A percentile compares a stretch with the other conserved stretches of the same genome.
Evolutionary conservation across 2,329 filamentous ascomycete genomes (phyloP).

Genomic region (Fusarium compactum): DNA sequence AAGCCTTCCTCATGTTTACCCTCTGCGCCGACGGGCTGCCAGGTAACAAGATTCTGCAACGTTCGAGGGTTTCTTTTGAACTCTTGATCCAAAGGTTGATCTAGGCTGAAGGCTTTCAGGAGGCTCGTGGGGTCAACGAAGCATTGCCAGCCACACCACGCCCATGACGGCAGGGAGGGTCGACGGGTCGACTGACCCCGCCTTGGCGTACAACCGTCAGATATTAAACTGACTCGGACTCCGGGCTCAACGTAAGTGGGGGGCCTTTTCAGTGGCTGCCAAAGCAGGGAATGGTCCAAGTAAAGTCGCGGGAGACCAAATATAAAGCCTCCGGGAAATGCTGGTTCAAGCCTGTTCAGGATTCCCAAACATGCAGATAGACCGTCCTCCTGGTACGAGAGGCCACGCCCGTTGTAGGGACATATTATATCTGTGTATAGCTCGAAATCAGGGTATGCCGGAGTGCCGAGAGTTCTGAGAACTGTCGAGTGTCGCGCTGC

Average conservation of each 20-base stretch:
- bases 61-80: too few species aligned
- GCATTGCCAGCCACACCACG: background rate
- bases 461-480: too few species aligned
- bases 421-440: background rate
- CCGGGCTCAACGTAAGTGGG: too few species aligned
- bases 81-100: too few species aligned
- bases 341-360: background rate
- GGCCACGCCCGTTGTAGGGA: background rate
- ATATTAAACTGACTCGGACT: too few species aligned
- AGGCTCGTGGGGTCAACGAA: background rate
- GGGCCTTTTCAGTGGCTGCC: too few species aligned
- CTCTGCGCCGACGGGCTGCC: too few species aligned
- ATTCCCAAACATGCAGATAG: background rate
- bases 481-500: too few species aligned
- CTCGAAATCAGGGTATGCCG: background rate
- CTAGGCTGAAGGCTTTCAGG: too few species aligned
- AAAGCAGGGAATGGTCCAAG: background rate
- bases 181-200: too few species aligned
- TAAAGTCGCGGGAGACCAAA: background rate
- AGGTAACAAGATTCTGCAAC: background rate
- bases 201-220: too few species aligned
- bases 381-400: background rate
- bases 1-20: too few species aligned
- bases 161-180: background rate
- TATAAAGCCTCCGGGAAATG: background rate